Base-by-base conservation (phyloP, 805 yeast genomes). In the Suhomyces canberraensis region DNA sequence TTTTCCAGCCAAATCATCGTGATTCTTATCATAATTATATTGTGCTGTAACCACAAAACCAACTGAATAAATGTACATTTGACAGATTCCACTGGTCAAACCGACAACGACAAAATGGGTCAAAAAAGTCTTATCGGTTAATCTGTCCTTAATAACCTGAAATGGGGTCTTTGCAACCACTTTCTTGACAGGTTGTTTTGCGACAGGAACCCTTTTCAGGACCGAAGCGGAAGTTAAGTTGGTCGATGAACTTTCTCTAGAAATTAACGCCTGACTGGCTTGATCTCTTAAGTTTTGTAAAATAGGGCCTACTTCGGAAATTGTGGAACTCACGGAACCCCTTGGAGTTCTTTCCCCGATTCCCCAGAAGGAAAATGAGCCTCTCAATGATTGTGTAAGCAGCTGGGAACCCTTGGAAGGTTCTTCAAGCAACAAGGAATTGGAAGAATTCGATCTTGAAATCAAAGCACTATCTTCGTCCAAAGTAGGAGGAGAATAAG, bases 11-110 rank as follows among this genome's bases (percentile, higher is more conserved):
- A n/a, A n/a, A n/a, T n/a, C n/a, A 9, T 13, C 26, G 17, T 32
- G 29, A 3, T 25, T 16, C 14, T 29, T 16, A 14, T 33, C 36
- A 40, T 51, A 58, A 29, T 55, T 48, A 35, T 51, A 54, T 40
- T 67, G 73, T 2, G 74, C 71, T 3, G 60, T 54, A 8, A 81
- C 84, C n/a, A 84, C 70, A 49, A 79, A 84, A 0, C 95, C 95
- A 24, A 84, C 80, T 2, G 84, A 73, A 50, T 71, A 84, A 18
- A 84, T 83, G 51, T 83, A 84, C 56, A 77, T 74, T 53, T 83
- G 90, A 3, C 89, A 85, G 29, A 79, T 64, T 1, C 86, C 81
- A 51, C 81, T 75, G 29, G 76, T 58, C 4, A 75, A 55, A 0
- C 84, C 76, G 16, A 81, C 62, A n/a, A 78, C 66, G 5, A 76